A percentile compares a stretch with the other conserved stretches of the same genome.
Conservation (phyloP, 345 rosid genomes). For the Erucastrum elatum region DNA sequence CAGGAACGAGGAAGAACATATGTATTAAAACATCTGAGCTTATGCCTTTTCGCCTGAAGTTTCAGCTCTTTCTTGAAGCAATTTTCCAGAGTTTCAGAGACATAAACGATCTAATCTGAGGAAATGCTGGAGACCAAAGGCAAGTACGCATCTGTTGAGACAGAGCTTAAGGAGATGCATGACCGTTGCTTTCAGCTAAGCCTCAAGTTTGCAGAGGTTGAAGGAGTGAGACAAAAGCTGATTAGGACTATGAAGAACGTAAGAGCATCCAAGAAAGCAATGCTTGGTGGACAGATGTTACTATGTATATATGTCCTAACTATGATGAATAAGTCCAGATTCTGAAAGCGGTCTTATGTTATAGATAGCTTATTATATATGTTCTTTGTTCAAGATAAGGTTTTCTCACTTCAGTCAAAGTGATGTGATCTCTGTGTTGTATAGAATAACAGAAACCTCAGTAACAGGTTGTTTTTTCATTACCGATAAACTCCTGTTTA, state of each 20-base stretch:
- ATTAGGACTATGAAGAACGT: constrained; percentile 92
- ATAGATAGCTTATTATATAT: too few relatives aligned
- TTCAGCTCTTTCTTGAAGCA: constrained; percentile 85
- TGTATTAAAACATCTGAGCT: neutral
- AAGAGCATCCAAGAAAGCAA: constrained; percentile 63
- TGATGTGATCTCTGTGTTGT: too few relatives aligned
- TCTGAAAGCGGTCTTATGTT: too few relatives aligned
- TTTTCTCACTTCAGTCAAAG: too few relatives aligned
- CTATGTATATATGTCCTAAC: too few relatives aligned
- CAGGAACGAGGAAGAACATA: constrained; percentile 6
- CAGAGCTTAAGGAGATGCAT: constrained; percentile 49
- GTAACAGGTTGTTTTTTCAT: too few relatives aligned
- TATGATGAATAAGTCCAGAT: too few relatives aligned
- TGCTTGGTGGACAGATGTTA: neutral
- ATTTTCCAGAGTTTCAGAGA: constrained; percentile 90
- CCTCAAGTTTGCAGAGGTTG: constrained; percentile 96
- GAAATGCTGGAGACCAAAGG: constrained; percentile 81
- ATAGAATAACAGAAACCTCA: too few relatives aligned
- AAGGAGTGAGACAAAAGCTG: constrained; percentile 97
- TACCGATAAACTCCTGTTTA: neutral
- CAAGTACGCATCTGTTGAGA: constrained; percentile 59
- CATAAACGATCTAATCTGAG: constrained; percentile 75
- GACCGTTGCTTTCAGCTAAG: constrained; percentile 91
- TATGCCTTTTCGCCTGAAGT: constrained; percentile 18
- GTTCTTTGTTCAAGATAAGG: too few relatives aligned